A percentile compares a stretch with the other conserved stretches of the same genome.
These are phyloP conservation scores for Xerocomellus chrysenteron DNA, from an alignment of 768 basidiomycete genomes.

Conservation along the genomic window DNA sequence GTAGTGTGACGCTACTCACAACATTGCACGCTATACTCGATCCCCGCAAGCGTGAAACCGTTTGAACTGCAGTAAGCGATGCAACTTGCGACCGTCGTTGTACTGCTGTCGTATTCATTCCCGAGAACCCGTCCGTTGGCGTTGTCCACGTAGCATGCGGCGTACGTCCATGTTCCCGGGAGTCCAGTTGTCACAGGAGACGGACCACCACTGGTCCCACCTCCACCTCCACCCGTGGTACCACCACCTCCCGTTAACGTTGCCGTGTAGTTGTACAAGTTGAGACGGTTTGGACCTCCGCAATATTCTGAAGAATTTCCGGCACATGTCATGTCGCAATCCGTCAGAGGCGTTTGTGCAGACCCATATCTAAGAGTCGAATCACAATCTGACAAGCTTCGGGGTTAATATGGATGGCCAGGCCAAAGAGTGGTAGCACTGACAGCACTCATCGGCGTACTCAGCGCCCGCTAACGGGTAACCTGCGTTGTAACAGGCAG, in stretches of 20 bases:
- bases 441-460: slow-evolving; percentile 50
- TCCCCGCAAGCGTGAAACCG: slow-evolving; percentile 66
- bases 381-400: slow-evolving; percentile 34
- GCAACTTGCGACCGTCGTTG: slow-evolving; percentile 62
- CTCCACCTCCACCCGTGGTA: too few species aligned
- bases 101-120: slow-evolving; percentile 37
- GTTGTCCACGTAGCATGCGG: slow-evolving; percentile 72
- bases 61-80: slow-evolving; percentile 52
- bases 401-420: slow-evolving; percentile 42
- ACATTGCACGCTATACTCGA: slow-evolving; percentile 58
- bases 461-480: slow-evolving; percentile 47
- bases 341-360: slow-evolving; percentile 41
- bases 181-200: slow-evolving; percentile 51
- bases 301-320: slow-evolving; percentile 54
- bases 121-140: slow-evolving; percentile 61
- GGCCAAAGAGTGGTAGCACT: slow-evolving; percentile 16
- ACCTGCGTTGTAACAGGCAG: slow-evolving; percentile 43
- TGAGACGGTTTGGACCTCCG: slow-evolving; percentile 60
- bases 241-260: not conserved
- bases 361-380: slow-evolving; percentile 19
- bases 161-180: slow-evolving; percentile 57
- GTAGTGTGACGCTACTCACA: slow-evolving; percentile 36
- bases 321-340: slow-evolving; percentile 45
- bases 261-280: slow-evolving; percentile 17
- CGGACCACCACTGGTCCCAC: too few species aligned